These are phyloP conservation scores for Schizochytrium sp. DNA, from an alignment of 108 stramenopile species.

Conservation along the genomic window DNA sequence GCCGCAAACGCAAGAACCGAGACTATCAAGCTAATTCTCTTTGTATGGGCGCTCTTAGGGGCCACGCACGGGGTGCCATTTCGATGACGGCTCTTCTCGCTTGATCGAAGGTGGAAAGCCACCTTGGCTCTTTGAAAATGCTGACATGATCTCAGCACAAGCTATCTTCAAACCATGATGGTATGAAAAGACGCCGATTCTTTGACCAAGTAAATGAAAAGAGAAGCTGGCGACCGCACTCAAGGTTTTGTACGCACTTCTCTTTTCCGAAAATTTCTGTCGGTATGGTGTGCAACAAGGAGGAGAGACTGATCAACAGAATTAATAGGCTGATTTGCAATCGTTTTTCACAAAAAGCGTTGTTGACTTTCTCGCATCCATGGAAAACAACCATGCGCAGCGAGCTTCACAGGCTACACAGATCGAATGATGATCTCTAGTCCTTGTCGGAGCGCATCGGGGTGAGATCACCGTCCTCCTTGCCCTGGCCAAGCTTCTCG, in stretches of 20 bases:
- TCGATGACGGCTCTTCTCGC: background rate
- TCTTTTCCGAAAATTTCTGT: too few relatives aligned
- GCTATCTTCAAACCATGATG: background rate
- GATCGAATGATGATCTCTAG: background rate
- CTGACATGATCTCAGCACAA: background rate
- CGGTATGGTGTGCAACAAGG: too few relatives aligned
- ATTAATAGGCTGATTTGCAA: too few relatives aligned
- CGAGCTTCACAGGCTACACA: background rate
- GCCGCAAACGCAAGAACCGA: background rate
- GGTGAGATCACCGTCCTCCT: constrained; percentile 36
- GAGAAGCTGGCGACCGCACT: background rate
- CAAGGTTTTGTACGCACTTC: too few relatives aligned
- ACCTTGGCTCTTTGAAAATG: background rate
- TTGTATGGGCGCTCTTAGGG: background rate
- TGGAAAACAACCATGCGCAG: background rate
- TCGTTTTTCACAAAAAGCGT: too few relatives aligned
- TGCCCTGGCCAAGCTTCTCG: constrained; percentile 50
- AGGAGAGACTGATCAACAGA: too few relatives aligned
- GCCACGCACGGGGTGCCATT: background rate
- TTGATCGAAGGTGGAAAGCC: background rate
- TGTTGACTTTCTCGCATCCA: background rate
- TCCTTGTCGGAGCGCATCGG: constrained; percentile 32
- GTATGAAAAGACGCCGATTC: background rate
- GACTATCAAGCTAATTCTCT: too few relatives aligned
- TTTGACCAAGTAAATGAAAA: background rate